phyloP scores from a whole-genome alignment of 345 rosid species.

The Melaleuca alternifolia region DNA sequence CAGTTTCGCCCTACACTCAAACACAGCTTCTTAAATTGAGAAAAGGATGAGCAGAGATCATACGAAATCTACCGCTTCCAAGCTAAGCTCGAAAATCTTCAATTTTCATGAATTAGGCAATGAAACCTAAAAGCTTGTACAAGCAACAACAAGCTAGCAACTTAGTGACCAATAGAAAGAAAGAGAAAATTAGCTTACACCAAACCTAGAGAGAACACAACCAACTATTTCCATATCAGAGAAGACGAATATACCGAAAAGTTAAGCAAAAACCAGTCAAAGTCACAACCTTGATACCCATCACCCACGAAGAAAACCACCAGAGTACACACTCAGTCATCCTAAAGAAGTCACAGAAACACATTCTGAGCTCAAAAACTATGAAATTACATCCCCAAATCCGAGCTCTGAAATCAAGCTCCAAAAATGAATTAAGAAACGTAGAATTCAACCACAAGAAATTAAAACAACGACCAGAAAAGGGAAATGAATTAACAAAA shows the following conservation, averaged over 20 bases:
- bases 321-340: not conserved
- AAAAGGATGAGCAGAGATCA: not conserved
- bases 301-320: not conserved
- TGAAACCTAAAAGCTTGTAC: not conserved
- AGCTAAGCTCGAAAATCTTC: not conserved
- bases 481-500: not conserved
- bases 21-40: not conserved
- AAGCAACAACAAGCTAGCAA: not conserved
- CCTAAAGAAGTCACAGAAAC: not conserved
- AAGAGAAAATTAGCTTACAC: not conserved
- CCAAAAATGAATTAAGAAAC: not conserved
- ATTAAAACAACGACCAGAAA: not conserved
- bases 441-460: not conserved
- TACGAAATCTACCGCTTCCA: not conserved
- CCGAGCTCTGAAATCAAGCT: not conserved
- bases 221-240: not conserved
- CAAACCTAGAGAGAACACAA: not conserved
- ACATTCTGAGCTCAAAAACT: not conserved
- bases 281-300: not conserved
- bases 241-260: not conserved
- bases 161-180: not conserved
- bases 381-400: not conserved
- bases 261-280: not conserved
- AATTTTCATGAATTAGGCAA: not conserved
- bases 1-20: not conserved